Evolutionary conservation across 305 asterid genomes (phyloP), one percentile per base, ranked within the genome.

Genomic region (Fraxinus baroniana): DNA sequence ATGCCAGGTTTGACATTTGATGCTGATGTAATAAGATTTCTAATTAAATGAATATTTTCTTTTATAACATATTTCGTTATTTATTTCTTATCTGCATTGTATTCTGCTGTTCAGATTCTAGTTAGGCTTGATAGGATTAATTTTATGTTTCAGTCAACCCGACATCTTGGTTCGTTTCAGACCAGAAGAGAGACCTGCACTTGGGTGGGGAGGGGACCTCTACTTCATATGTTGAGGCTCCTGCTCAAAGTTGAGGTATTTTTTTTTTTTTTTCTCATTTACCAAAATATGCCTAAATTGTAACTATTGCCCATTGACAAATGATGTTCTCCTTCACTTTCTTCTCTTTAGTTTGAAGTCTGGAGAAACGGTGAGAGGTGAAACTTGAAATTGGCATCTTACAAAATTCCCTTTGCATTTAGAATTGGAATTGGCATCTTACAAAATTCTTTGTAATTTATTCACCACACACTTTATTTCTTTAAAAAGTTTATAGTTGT

Each of bases 181-280:
- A 87, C 24, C 93, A 84, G 83, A 90, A 76, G 86, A 80, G 88
- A 41, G 90, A 89, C 68, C 88, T 86, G 80, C 91, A 87, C 82
- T 86, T 84, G 39, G 88, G 89, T 57, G 82, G 87, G 83, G 85
- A 85, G 1, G 87, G 80, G 46, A 72, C 74, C 10, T 84, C 84
- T 7, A 77, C 77, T 55, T 5, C 79, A 13, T 64, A 81, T 77
- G 74, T 17, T 73, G 81, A 77, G 33, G 80, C 86, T 78, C 79
- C 87, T 70, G 81, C 39, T 68, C 37, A 68, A 68, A 68, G 37
- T 13, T 68, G 74, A 68, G 74, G 74, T 68, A 68, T 9, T 4
- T 18, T 68, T 41, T 28, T 18, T 32, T 5, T 32, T 5, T 39
- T 28, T 35, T 64, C 4, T 12, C 20, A 68, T 12, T 28, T 68